Base-by-base conservation (phyloP, 345 rosid genomes). In the Gossypium bickii region DNA sequence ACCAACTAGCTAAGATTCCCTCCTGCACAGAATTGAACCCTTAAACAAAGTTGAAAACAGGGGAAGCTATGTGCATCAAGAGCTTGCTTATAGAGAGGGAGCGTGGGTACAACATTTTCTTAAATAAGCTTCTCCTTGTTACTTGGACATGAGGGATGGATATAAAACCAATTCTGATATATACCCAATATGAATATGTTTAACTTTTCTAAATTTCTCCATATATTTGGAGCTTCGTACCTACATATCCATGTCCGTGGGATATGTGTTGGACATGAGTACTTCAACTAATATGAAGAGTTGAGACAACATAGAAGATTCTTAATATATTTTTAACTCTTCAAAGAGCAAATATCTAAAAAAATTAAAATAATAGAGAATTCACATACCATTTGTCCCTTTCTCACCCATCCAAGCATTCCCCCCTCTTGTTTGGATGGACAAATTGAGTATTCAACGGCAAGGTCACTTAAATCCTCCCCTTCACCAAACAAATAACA, bases 401-500 rank as follows among this genome's bases (percentile, higher is more conserved):
- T 75, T 78, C 80, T 87, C 41, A 93, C 92, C 97, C 98, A 92
- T 49, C 98, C 97, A 80, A 93, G 97, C 86, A 93, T 86, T 78
- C 97, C 98, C 3, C 93, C 96, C n/a, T 87, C 88, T 65, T 82
- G 74, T 77, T 89, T 93, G 76, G 98, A 92, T 60, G 93, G 98
- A 79, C 98, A 93, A 47, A 89, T 82, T 7, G 97, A 93, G 85
- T 88, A 81, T 67, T 92, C 94, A 34, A 80, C 88, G 0, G 97
- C 97, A 73, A 94, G 97, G 71, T 94, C 96, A 80, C 93, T 86
- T 85, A 94, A 81, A 81, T 92, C 98, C 85, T 89, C 98, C 73
- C 98, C 98, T 94, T 72, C 85, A 82, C 15, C 64, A 52, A 72
- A 60, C 29, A 78, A 78, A 80, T 12, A 72, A 27, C 38, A 70